phyloP scores from a whole-genome alignment of 805 yeast genomes.

The Candida multigemmis region DNA sequence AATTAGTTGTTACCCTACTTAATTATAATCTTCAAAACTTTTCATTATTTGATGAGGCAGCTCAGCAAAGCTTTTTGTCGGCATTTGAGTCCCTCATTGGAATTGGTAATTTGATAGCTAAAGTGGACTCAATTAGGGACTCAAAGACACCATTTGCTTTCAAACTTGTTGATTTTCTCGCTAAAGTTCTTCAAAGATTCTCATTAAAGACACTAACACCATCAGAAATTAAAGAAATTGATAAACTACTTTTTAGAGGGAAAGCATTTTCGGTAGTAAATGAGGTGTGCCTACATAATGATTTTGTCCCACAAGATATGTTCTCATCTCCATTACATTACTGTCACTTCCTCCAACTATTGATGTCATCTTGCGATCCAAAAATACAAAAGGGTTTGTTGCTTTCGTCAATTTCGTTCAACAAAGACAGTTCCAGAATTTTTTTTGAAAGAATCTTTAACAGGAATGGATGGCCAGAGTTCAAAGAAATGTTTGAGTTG shows the following conservation, averaged over 20 bases:
- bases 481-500: conserved; percentile 5
- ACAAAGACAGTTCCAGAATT: conserved; percentile 5
- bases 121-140: conserved; percentile 3
- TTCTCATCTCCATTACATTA: too few relatives aligned
- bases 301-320: too few relatives aligned
- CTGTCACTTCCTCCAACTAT: too few relatives aligned
- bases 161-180: too few relatives aligned
- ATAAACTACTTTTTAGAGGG: conserved; percentile 28
- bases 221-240: conserved; percentile 20
- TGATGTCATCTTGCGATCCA: too few relatives aligned
- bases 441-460: conserved; percentile 16
- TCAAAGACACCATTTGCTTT: too few relatives aligned
- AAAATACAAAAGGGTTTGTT: too few relatives aligned
- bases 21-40: too few relatives aligned
- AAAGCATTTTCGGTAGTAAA: conserved; percentile 13
- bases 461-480: conserved; percentile 9
- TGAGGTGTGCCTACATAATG: conserved; percentile 8
- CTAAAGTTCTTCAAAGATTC: neutral
- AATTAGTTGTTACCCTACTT: too few relatives aligned
- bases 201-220: conserved; percentile 2
- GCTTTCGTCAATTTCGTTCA: conserved; percentile 13
- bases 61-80: conserved; percentile 4
- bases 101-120: conserved; percentile 19
- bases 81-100: conserved; percentile 17
- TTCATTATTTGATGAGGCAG: conserved; percentile 7